phyloP scores from a whole-genome alignment of 2,329 filamentous ascomycete species.

The Xylariales sp. region DNA sequence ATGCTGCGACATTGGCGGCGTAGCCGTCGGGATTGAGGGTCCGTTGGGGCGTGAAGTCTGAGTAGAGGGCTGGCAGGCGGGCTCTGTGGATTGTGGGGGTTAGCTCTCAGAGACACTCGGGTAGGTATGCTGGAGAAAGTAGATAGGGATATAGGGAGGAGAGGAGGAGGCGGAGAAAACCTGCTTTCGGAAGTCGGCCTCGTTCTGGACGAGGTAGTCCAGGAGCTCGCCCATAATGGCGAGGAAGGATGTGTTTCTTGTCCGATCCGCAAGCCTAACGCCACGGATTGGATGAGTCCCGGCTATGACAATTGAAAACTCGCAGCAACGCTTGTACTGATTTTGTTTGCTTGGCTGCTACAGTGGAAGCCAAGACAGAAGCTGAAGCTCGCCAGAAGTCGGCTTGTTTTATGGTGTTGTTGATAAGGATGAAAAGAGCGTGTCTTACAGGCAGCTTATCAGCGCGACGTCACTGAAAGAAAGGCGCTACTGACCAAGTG shows the following conservation, averaged over 20 bases:
- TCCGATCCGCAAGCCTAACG: background rate
- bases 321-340: background rate
- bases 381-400: too few relatives aligned
- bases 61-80: constrained; percentile 80
- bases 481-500: too few relatives aligned
- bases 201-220: constrained; percentile 57
- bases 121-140: too few relatives aligned
- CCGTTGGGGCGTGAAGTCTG: constrained; percentile 73
- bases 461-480: constrained; percentile 23
- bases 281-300: background rate
- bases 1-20: constrained; percentile 71
- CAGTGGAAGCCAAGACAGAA: constrained; percentile 8
- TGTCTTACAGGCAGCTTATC: constrained; percentile 17
- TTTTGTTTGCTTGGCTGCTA: too few relatives aligned
- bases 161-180: constrained; percentile 9
- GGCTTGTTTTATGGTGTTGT: background rate
- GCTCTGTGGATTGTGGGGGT: constrained; percentile 59
- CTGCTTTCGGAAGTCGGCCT: constrained; percentile 58
- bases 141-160: constrained; percentile 5
- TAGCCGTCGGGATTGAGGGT: constrained; percentile 82
- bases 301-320: background rate
- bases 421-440: background rate
- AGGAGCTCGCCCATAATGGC: constrained; percentile 63
- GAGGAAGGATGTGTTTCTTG: constrained; percentile 1
- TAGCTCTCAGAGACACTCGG: too few relatives aligned